Evolutionary conservation across 2,329 filamentous ascomycete genomes (phyloP).

Genomic region (Penicillium sp.): DNA sequence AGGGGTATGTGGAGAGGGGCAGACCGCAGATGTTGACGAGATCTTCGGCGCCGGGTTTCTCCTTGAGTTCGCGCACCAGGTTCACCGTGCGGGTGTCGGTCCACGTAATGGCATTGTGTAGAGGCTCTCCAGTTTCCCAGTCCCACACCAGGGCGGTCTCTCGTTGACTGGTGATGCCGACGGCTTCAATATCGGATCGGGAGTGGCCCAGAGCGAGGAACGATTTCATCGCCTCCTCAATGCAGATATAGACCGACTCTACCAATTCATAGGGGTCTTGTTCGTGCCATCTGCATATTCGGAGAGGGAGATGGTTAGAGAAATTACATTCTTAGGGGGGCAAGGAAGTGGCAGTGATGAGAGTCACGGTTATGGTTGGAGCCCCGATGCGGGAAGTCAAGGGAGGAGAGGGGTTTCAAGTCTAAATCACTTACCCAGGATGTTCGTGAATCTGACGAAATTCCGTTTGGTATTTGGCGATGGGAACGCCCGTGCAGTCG

Average conservation of each 20-base stretch:
- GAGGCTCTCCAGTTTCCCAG: constrained; percentile 72
- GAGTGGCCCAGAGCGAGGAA: constrained; percentile 72
- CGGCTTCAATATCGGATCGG: constrained; percentile 67
- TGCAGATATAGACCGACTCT: constrained; percentile 73
- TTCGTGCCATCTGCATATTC: constrained; percentile 73
- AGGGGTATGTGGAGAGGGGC: constrained; percentile 85
- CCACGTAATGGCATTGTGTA: constrained; percentile 88
- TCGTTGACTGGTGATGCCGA: constrained; percentile 89
- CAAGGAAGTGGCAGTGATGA: background rate
- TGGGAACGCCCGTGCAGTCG: constrained; percentile 73
- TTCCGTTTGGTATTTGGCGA: constrained; percentile 83
- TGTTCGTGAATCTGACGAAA: constrained; percentile 83
- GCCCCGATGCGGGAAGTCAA: background rate
- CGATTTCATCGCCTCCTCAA: constrained; percentile 71
- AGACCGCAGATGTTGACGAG: constrained; percentile 74
- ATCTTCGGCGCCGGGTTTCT: constrained; percentile 66
- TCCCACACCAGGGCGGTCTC: constrained; percentile 90
- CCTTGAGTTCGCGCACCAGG: constrained; percentile 76
- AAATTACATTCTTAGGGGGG: background rate
- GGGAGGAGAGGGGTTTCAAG: constrained; percentile 20
- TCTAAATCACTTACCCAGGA: constrained; percentile 65
- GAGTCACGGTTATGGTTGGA: background rate
- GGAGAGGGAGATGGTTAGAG: constrained; percentile 5
- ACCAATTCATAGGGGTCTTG: constrained; percentile 80
- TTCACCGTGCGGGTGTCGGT: constrained; percentile 79